Evolutionary conservation across 495 filamentous ascomycete species (phyloP).

Genomic region (Penicillium pancosmium): DNA sequence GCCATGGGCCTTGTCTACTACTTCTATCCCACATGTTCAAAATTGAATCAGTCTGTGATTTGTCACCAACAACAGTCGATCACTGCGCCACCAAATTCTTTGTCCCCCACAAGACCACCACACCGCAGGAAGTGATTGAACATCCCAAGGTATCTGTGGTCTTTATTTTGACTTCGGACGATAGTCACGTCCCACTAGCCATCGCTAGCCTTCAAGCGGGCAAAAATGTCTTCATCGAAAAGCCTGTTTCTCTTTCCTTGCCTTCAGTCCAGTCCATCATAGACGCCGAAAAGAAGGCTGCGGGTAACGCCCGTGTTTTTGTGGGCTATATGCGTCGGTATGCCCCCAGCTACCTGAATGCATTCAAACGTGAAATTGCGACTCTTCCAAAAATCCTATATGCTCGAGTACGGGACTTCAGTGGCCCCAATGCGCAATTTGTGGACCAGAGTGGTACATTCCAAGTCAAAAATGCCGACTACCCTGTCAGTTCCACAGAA

Average conservation of each 20-base stretch:
- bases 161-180: constrained; percentile 45
- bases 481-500: constrained; percentile 20
- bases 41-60: constrained; percentile 44
- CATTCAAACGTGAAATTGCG: constrained; percentile 43
- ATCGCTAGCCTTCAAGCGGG: constrained; percentile 38
- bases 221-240: constrained; percentile 53
- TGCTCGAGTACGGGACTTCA: constrained; percentile 49
- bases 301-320: constrained; percentile 39
- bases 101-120: constrained; percentile 25
- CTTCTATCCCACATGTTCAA: constrained; percentile 40
- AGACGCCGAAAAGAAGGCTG: constrained; percentile 37
- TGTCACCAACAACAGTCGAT: constrained; percentile 33
- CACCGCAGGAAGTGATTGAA: constrained; percentile 30
- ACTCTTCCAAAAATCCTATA: constrained; percentile 43
- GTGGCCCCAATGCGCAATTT: constrained; percentile 49
- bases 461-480: constrained; percentile 38
- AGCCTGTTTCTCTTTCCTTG: constrained; percentile 47
- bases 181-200: constrained; percentile 40
- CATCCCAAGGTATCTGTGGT: constrained; percentile 47
- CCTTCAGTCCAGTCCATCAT: constrained; percentile 35
- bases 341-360: constrained; percentile 43
- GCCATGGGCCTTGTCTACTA: constrained; percentile 46
- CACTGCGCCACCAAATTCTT: constrained; percentile 33
- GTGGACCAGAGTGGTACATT: constrained; percentile 53
- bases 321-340: constrained; percentile 58